Evolutionary conservation across 2,329 filamentous ascomycete genomes (phyloP), one percentile per base, ranked within the genome.

Genomic region (Aspergillus sp.): DNA sequence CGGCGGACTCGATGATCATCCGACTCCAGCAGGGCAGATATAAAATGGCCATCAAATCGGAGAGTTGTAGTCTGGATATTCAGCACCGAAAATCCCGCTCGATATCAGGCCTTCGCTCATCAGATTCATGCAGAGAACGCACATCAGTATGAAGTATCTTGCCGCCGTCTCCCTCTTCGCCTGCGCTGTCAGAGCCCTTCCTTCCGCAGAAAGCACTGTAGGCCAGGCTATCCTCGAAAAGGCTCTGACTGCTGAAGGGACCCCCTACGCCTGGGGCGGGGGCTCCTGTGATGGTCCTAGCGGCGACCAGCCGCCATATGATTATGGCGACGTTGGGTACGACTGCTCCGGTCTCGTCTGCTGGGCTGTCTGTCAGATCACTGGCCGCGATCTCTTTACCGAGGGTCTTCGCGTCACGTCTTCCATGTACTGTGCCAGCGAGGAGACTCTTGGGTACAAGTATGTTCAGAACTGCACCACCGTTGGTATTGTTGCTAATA

Each of bases 161-260:
- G 23, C 54, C 25, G 54, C 54, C n/a, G 22, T 56, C 41, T 30
- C 54, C 17, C 49, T 61, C 38, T 28, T 56, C 11, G 43, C 54
- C 34, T 43, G 80, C 45, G 46, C 55, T 23, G 50, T 51, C 50
- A 58, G 57, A 45, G 54, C 30, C 54, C 25, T 57, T 22, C 46
- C 59, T 38, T 41, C 49, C 34, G 34, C 5, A 5, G 34, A 38
- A 9, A 30, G 30, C 51, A 55, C 60, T 30, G 69, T 77, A 22
- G 73, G 74, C 57, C 74, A 73, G 46, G 73, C 72, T 55, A 71
- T 82, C 55, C 67, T 82, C 60, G 78, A 79, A 69, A 82, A 82
- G 74, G 76, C 81, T 69, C 81, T 83, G 80, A 72, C 78, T 62
- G 78, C 80, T 54, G 69, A 82, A 38, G 82, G 82, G 31, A 63